Evolutionary conservation across 192 early-diverging fungal genomes (phyloP).

Genomic region (Backusella australiensis): DNA sequence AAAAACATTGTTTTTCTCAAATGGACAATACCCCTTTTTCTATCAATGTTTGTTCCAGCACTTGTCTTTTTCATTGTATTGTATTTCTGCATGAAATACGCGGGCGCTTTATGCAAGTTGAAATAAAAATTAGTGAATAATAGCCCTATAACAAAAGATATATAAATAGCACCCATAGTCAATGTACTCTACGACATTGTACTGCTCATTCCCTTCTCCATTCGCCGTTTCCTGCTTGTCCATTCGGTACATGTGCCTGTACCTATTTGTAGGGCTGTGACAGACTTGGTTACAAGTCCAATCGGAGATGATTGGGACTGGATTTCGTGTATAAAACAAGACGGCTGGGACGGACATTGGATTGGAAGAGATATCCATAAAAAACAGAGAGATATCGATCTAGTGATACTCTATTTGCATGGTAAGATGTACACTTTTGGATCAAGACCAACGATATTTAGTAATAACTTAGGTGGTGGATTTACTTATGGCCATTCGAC

Average conservation of each 20-base stretch:
- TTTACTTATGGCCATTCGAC: conserved; percentile 8
- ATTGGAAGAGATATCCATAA: background rate
- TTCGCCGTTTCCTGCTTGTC: background rate
- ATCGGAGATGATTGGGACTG: background rate
- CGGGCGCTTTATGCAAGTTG: background rate
- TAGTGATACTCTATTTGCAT: background rate
- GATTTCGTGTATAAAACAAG: background rate
- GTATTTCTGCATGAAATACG: background rate
- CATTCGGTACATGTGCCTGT: background rate
- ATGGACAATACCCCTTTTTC: background rate
- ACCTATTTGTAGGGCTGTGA: background rate
- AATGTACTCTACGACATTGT: background rate
- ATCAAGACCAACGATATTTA: background rate
- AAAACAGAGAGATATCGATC: background rate
- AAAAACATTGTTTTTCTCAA: too few relatives aligned
- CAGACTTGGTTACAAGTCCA: background rate
- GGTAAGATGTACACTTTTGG: background rate
- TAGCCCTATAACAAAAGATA: background rate
- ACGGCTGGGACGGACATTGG: background rate
- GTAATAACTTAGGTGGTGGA: background rate
- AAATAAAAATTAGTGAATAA: background rate
- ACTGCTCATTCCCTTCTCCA: background rate
- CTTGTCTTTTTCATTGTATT: background rate
- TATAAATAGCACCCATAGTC: background rate
- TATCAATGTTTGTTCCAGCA: background rate